Percentiles rank a stretch among this genome's conserved stretches.
These are phyloP conservation scores for Oryza glumipatula DNA, from an alignment of 176 grass and related monocot genomes.

Conservation along the genomic window DNA sequence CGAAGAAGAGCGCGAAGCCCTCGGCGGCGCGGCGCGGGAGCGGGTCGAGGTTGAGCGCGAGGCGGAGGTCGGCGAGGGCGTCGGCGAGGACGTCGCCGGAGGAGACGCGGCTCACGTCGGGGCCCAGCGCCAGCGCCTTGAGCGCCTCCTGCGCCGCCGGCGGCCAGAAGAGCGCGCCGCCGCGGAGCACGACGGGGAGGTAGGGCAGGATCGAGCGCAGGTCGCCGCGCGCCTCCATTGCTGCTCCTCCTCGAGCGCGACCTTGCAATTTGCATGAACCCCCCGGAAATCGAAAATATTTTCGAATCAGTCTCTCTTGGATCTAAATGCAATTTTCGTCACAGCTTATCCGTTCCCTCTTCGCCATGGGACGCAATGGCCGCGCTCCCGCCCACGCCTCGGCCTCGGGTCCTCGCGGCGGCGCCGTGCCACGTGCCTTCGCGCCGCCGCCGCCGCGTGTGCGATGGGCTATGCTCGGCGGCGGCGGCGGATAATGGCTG, in stretches of 20 bases:
- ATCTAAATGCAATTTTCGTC: neutral
- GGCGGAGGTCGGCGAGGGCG: slow-evolving; percentile 68
- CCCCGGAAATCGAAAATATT: neutral
- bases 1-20: slow-evolving; percentile 80
- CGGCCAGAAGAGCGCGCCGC: slow-evolving; percentile 67
- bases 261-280: neutral
- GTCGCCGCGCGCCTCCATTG: slow-evolving; percentile 48
- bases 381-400: slow-evolving; percentile 1
- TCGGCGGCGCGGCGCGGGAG: slow-evolving; percentile 44
- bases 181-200: slow-evolving; percentile 65
- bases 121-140: slow-evolving; percentile 62
- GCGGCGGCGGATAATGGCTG: neutral
- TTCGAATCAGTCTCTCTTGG: neutral
- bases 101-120: slow-evolving; percentile 76
- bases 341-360: too few species aligned
- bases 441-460: neutral
- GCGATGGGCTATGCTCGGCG: neutral
- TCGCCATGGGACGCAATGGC: neutral
- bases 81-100: slow-evolving; percentile 89
- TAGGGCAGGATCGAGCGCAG: slow-evolving; percentile 66
- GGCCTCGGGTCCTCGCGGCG: neutral
- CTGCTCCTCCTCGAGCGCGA: too few species aligned
- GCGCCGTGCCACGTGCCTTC: neutral
- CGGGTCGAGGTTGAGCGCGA: slow-evolving; percentile 50
- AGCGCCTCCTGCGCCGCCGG: slow-evolving; percentile 59